Percentiles rank a stretch among this genome's conserved stretches.
phyloP scores from a whole-genome alignment of 1,284 basidiomycete species.

The Neonothopanus nambi region DNA sequence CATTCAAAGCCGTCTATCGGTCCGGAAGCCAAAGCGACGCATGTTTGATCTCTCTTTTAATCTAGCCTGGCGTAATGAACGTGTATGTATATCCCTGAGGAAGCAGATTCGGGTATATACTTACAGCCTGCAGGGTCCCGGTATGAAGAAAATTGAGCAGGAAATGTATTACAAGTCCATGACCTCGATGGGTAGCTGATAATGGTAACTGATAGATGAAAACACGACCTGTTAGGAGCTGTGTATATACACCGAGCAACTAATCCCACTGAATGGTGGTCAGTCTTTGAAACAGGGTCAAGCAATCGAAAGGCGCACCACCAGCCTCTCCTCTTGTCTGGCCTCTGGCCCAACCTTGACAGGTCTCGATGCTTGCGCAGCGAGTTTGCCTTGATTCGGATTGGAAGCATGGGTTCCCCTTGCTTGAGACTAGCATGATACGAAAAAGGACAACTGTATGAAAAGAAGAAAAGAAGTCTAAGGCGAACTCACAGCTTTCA shows the following conservation, averaged over 20 bases:
- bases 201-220: too few species aligned
- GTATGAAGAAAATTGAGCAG: too few species aligned
- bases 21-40: background rate
- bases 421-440: slow-evolving; percentile 45
- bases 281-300: background rate
- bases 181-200: too few species aligned
- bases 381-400: slow-evolving; percentile 65
- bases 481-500: slow-evolving; percentile 53
- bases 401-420: slow-evolving; percentile 62
- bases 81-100: slow-evolving; percentile 3
- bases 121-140: too few species aligned
- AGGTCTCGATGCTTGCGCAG: slow-evolving; percentile 54
- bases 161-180: background rate
- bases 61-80: slow-evolving; percentile 4
- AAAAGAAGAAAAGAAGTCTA: slow-evolving; percentile 14
- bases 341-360: slow-evolving; percentile 48
- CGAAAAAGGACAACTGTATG: too few species aligned
- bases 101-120: background rate
- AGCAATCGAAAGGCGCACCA: slow-evolving; percentile 42
- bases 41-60: slow-evolving; percentile 2
- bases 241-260: background rate
- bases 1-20: background rate
- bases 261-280: slow-evolving; percentile 9
- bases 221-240: too few species aligned
- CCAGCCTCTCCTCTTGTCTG: slow-evolving; percentile 56